These are phyloP conservation scores for Saccharomycopsis hybrid DNA, from an alignment of 1,139 yeast genomes.

Conservation along the genomic window DNA sequence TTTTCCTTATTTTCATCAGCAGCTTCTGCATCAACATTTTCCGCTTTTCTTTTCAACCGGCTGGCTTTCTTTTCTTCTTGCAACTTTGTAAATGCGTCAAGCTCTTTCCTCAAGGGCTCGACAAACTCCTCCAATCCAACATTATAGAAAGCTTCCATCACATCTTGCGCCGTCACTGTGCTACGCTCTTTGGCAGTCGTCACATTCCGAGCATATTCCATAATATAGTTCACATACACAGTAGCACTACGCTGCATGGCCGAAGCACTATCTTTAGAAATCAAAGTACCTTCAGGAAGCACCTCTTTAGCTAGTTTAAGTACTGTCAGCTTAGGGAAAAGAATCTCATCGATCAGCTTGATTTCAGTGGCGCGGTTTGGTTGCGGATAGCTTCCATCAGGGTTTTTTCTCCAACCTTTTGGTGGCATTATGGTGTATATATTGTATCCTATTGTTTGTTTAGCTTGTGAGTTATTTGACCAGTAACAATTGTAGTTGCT, in stretches of 20 bases:
- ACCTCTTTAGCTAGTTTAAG: slow-evolving; percentile 51
- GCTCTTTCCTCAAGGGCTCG: slow-evolving; percentile 46
- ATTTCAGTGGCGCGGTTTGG: slow-evolving; percentile 50
- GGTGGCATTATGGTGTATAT: no score
- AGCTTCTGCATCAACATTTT: no score
- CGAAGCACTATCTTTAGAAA: slow-evolving; percentile 61
- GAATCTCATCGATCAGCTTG: slow-evolving; percentile 58
- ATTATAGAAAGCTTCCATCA: slow-evolving; percentile 49
- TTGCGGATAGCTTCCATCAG: slow-evolving; percentile 55
- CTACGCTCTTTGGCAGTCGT: slow-evolving; percentile 50
- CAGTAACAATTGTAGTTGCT: no score
- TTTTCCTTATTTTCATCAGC: slow-evolving; percentile 25
- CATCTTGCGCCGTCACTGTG: slow-evolving; percentile 61
- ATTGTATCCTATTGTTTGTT: no score
- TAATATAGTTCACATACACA: slow-evolving; percentile 61
- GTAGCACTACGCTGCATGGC: slow-evolving; percentile 71
- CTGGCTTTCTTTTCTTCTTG: slow-evolving; percentile 37
- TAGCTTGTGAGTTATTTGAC: no score
- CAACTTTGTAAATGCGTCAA: slow-evolving; percentile 38
- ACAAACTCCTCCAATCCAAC: slow-evolving; percentile 50
- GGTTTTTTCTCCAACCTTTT: slow-evolving; percentile 75
- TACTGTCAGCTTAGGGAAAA: slow-evolving; percentile 62
- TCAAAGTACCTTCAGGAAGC: slow-evolving; percentile 33
- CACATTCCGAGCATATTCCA: slow-evolving; percentile 53
- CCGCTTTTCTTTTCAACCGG: slow-evolving; percentile 30